Evolutionary conservation across 2,329 filamentous ascomycete genomes (phyloP), one percentile per base, ranked within the genome.

Genomic region (Xylariaceae sp.): DNA sequence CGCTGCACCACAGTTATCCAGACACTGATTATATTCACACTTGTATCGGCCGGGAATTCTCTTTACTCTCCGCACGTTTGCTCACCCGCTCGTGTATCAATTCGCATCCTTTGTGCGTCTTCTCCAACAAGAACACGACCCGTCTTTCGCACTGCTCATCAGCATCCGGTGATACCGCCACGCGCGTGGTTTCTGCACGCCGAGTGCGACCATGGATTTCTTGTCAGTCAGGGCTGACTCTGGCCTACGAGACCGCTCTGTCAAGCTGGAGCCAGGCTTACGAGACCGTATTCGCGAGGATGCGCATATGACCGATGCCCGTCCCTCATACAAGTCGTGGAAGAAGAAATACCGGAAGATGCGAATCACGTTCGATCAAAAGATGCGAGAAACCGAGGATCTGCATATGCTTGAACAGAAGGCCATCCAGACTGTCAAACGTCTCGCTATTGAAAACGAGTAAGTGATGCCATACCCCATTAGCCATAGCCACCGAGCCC

Each of bases 341-440:
- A 90, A 89, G 80, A 95, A 96, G 75, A 99, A 99, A 77, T 99
- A 95, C 72, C 87, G 88, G 65, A 95, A 95, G 79, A 89, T 94
- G 84, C 86, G 87, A 73, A 79, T 87, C 69, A 77, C 79, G 31
- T 95, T 94, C 67, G 88, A 94, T 64, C 78, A 84, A 49, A 84
- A 83, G 66, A 89, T 91, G 81, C 81, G 86, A 54, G 84, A 89
- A 61, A 88, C 89, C 70, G 94, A 95, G 72, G 81, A 85, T 52
- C 79, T 94, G 57, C 94, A 94, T 72, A 84, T 84, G 64, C 80
- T 88, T 52, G 91, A 94, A 71, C 88, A 89, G 70, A 86, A 87
- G 71, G 88, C 91, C 37, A 84, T 87, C 58, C 84, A 86, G 61
- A 87, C 89, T 3, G 88, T 90, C 27, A 91, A 89, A 70, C 82